Evolutionary conservation across 805 yeast genomes (phyloP), one percentile per base, ranked within the genome.

Genomic region (Hanseniaspora vineae): DNA sequence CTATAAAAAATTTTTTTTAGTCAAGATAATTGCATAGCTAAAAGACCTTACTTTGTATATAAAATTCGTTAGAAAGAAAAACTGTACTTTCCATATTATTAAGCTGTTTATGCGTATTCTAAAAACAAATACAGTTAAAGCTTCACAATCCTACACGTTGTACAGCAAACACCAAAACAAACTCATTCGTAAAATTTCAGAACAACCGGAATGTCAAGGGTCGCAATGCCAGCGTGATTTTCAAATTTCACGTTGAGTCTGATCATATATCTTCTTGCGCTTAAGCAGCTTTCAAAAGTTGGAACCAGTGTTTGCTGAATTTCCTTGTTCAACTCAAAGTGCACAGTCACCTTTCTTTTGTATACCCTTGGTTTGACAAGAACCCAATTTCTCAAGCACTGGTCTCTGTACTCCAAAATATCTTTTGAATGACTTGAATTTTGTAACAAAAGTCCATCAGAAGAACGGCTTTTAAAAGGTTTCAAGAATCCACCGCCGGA

Each of bases 221-320:
- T 48, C 3, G 64, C 59, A 5, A 53, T 50, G 13, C 68, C 66
- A 14, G 58, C 46, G 42, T 59, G 58, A 42, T 64, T 60, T 15
- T 69, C 73, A 48, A 70, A 73, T 49, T 65, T 70, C 29, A 76
- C 69, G 31, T 59, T 56, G 1, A 76, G 68, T 48, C 78, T 73
- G 46, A 78, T 60, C 40, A 37, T 37, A 50, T 37, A 37, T 37
- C 17, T 59, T 56, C 87, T 68, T 3, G 80, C 73, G n/a, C 79
- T 66, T 48, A 76, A 61, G 60, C 87, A 81, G 45, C 71, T 73
- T 54, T 80, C 84, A 59, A 80, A 81, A 47, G 71, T 71, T 1
- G 87, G 87, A 15, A 77, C 58, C 47, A 81, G 58, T 1, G 79
- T 77, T 44, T 74, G 69, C 44, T 63, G 64, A 37, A 73, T 66